Evolutionary conservation across 352 stramenopile species (phyloP).

Genomic region (Thalassiosira oceanica): DNA sequence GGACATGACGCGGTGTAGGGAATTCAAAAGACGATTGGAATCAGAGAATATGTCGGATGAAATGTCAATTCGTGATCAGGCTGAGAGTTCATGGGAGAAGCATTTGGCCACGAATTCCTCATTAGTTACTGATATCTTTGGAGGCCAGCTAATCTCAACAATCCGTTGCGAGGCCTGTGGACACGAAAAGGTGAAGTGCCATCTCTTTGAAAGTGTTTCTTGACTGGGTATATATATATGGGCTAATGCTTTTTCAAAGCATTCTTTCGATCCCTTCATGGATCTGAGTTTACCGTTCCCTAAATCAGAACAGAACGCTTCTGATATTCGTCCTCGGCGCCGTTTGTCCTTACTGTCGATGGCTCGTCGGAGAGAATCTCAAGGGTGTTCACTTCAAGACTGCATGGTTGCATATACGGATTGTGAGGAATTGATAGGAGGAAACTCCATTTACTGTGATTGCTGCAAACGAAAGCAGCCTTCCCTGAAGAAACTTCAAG

Average conservation of each 20-base stretch:
- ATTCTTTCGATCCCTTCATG: slow-evolving; percentile 21
- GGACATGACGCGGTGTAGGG: slow-evolving; percentile 59
- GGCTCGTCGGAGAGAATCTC: background rate
- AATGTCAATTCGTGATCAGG: slow-evolving; percentile 1
- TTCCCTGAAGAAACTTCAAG: slow-evolving; percentile 10
- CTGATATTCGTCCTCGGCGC: background rate
- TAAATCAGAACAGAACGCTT: background rate
- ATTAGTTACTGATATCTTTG: slow-evolving; percentile 75
- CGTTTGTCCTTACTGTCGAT: background rate
- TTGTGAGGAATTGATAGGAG: slow-evolving; percentile 8
- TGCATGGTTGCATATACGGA: slow-evolving; percentile 14
- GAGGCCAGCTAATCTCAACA: slow-evolving; percentile 76
- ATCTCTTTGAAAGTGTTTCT: too few relatives aligned
- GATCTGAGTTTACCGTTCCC: slow-evolving; percentile 19
- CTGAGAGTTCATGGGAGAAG: slow-evolving; percentile 47
- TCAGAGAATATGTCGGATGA: slow-evolving; percentile 23
- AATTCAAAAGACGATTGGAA: slow-evolving; percentile 46
- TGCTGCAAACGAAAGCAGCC: slow-evolving; percentile 8
- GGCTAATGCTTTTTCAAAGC: too few relatives aligned
- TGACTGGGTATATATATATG: too few relatives aligned
- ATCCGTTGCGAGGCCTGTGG: slow-evolving; percentile 63
- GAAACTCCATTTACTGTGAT: slow-evolving; percentile 18
- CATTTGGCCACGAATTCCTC: slow-evolving; percentile 57
- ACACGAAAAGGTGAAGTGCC: too few relatives aligned
- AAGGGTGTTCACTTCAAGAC: slow-evolving; percentile 11